Evolutionary conservation across 1,139 yeast genomes (phyloP).

Genomic region (Neolecta irregularis): DNA sequence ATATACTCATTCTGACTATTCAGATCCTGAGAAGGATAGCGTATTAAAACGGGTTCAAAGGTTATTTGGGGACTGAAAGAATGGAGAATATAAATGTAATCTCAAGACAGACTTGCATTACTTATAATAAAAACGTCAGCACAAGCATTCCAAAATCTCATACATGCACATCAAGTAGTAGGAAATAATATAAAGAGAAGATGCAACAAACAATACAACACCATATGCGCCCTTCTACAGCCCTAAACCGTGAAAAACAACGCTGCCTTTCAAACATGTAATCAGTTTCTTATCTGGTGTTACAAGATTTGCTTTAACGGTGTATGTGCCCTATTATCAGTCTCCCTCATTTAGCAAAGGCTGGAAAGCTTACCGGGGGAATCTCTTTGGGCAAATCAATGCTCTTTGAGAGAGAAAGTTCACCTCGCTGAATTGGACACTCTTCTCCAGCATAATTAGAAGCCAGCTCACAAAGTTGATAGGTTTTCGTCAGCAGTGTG

Average conservation of each 20-base stretch:
- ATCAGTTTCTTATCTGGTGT: constrained; percentile 65
- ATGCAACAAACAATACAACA: too few species aligned
- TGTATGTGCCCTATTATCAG: too few species aligned
- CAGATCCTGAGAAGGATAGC: constrained; percentile 96
- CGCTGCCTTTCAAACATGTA: constrained; percentile 73
- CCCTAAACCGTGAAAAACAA: too few species aligned
- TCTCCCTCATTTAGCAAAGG: too few species aligned
- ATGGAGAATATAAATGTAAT: neutral
- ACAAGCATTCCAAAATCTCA: too few species aligned
- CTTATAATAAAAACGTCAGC: neutral
- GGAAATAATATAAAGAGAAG: too few species aligned
- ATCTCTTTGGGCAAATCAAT: constrained; percentile 85
- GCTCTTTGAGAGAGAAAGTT: constrained; percentile 44
- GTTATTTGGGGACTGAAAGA: constrained; percentile 56
- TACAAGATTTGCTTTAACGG: constrained; percentile 76
- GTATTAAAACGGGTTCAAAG: constrained; percentile 87
- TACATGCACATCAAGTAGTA: too few species aligned
- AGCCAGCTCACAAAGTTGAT: constrained; percentile 78
- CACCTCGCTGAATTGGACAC: constrained; percentile 68
- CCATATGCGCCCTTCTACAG: too few species aligned
- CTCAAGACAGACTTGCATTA: neutral
- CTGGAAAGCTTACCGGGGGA: constrained; percentile 86
- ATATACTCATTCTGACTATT: constrained; percentile 10
- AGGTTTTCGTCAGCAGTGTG: constrained; percentile 66
- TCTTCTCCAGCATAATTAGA: constrained; percentile 52